Conservation (phyloP, 2,329 filamentous ascomycete species). For the Biscogniauxia marginata region DNA sequence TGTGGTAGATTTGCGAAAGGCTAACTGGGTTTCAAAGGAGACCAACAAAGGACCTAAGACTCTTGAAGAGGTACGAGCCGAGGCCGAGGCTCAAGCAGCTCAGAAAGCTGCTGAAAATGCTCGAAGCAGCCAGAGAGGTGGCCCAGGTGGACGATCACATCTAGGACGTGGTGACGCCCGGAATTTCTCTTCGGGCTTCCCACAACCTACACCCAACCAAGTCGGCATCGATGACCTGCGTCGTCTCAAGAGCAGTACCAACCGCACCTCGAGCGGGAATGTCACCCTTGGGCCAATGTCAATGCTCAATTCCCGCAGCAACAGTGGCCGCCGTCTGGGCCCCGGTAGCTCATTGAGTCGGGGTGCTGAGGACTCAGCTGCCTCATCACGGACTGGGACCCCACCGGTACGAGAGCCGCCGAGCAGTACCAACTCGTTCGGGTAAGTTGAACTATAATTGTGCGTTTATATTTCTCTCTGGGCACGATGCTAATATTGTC, state of each 20-base stretch:
- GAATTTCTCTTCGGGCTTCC: conserved; percentile 72
- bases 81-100: conserved; percentile 73
- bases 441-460: conserved; percentile 57
- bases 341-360: conserved; percentile 71
- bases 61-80: conserved; percentile 83
- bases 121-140: conserved; percentile 62
- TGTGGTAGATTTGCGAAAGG: conserved; percentile 76
- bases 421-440: conserved; percentile 86
- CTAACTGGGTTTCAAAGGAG: conserved; percentile 83
- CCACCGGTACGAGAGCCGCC: conserved; percentile 63
- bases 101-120: conserved; percentile 77
- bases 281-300: conserved; percentile 76
- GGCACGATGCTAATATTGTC: conserved; percentile 31
- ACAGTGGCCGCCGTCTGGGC: conserved; percentile 80
- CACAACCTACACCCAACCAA: conserved; percentile 75
- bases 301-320: conserved; percentile 85
- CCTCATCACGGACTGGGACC: conserved; percentile 86
- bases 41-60: conserved; percentile 95
- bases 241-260: conserved; percentile 67
- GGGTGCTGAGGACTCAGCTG: conserved; percentile 78
- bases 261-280: conserved; percentile 61
- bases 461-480: neutral
- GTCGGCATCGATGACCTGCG: conserved; percentile 90
- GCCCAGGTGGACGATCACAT: conserved; percentile 65
- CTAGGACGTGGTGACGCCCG: conserved; percentile 85